Evolutionary conservation across 2,329 filamentous ascomycete species (phyloP).

Genomic region (Trichoderma koningii): DNA sequence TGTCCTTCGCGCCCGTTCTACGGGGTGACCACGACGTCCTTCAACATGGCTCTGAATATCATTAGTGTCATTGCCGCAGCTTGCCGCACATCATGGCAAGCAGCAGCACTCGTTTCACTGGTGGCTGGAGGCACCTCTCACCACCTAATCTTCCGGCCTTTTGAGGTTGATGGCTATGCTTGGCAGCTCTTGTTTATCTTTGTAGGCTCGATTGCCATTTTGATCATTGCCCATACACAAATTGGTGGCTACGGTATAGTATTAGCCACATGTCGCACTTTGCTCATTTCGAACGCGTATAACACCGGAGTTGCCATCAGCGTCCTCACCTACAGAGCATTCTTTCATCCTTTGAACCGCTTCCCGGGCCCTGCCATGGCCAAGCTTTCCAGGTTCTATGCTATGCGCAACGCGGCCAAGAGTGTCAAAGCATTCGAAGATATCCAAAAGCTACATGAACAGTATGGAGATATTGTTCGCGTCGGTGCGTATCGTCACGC

Average conservation of each 20-base stretch:
- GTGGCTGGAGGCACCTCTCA: slow-evolving; percentile 5
- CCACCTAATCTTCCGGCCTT: slow-evolving; percentile 7
- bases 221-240: not conserved
- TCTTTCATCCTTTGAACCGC: slow-evolving; percentile 35
- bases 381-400: slow-evolving; percentile 6
- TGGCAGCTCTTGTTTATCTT: slow-evolving; percentile 3
- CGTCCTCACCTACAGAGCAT: slow-evolving; percentile 31
- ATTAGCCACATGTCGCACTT: not conserved
- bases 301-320: slow-evolving; percentile 30
- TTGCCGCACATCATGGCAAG: not conserved
- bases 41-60: not conserved
- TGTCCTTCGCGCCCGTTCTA: too few species aligned
- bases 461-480: slow-evolving; percentile 15
- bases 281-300: not conserved
- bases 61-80: not conserved
- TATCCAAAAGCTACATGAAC: slow-evolving; percentile 33
- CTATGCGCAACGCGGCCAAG: not conserved
- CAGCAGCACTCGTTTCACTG: not conserved
- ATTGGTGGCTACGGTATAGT: not conserved
- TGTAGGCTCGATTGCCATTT: not conserved
- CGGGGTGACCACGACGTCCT: not conserved
- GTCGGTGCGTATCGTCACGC: not conserved
- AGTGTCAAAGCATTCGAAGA: slow-evolving; percentile 17
- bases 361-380: slow-evolving; percentile 37
- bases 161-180: slow-evolving; percentile 17